Evolutionary conservation across 108 stramenopile genomes (phyloP).

Genomic region (Skeletonema costatum): DNA sequence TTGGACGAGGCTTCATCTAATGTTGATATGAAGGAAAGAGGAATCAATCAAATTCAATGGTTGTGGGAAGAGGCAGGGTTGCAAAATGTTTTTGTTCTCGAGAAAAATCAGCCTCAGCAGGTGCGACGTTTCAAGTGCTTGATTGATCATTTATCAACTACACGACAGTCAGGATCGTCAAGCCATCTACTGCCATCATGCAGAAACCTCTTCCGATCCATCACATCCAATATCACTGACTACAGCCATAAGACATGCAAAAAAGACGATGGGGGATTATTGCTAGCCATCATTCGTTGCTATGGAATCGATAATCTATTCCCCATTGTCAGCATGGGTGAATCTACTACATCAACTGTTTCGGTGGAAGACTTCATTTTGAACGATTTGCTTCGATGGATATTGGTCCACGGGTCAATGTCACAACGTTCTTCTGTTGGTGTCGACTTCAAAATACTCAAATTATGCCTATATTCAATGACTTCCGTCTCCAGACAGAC

Average conservation of each 20-base stretch:
- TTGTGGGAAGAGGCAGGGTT: slow-evolving; percentile 37
- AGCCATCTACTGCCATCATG: slow-evolving; percentile 24
- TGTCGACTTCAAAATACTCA: slow-evolving; percentile 58
- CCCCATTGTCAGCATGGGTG: neutral
- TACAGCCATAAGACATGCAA: slow-evolving; percentile 33
- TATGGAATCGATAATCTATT: slow-evolving; percentile 30
- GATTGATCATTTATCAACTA: neutral
- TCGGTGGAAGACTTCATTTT: slow-evolving; percentile 62
- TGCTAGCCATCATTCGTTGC: slow-evolving; percentile 30
- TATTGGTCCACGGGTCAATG: slow-evolving; percentile 64
- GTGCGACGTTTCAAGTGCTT: slow-evolving; percentile 14
- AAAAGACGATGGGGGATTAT: slow-evolving; percentile 26
- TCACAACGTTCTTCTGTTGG: slow-evolving; percentile 2
- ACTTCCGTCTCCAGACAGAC: slow-evolving; percentile 32
- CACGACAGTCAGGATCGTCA: neutral
- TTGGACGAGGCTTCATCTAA: slow-evolving; percentile 22
- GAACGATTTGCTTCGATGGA: slow-evolving; percentile 78
- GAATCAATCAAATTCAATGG: slow-evolving; percentile 30
- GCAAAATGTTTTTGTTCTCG: slow-evolving; percentile 10
- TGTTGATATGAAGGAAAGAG: slow-evolving; percentile 10
- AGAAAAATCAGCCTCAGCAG: slow-evolving; percentile 10
- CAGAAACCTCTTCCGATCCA: slow-evolving; percentile 23
- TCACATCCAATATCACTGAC: slow-evolving; percentile 7
- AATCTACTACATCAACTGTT: neutral
- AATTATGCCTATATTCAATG: slow-evolving; percentile 34